phyloP scores from a whole-genome alignment of 345 rosid genomes.

The Brassica juncea region DNA sequence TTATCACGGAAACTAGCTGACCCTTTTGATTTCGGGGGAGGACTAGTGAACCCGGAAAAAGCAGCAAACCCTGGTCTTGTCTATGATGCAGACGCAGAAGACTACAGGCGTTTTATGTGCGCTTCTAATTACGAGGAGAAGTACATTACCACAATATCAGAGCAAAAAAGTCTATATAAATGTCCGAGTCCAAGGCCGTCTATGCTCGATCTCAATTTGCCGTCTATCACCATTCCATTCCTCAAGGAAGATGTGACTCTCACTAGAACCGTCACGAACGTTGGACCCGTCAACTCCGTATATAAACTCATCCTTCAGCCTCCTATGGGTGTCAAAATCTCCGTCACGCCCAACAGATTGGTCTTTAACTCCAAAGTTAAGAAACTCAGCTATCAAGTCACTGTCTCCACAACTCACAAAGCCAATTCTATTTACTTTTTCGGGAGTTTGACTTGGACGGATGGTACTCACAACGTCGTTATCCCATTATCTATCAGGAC shows the following conservation, averaged over 20 bases:
- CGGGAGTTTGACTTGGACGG: constrained; percentile 48
- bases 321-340: constrained; percentile 34
- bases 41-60: constrained; percentile 52
- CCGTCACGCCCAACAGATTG: constrained; percentile 28
- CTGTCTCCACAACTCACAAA: constrained; percentile 31
- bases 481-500: constrained; percentile 52
- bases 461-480: constrained; percentile 37
- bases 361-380: constrained; percentile 28
- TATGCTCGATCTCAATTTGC: constrained; percentile 43
- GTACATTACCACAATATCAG: constrained; percentile 39
- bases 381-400: constrained; percentile 30
- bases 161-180: background rate
- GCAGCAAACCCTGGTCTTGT: constrained; percentile 61
- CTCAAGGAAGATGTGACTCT: constrained; percentile 11
- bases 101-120: constrained; percentile 49
- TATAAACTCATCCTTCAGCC: constrained; percentile 33
- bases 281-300: constrained; percentile 39
- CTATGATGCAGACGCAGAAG: constrained; percentile 48
- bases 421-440: constrained; percentile 46
- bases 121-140: constrained; percentile 44
- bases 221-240: constrained; percentile 44
- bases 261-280: constrained; percentile 52
- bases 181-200: constrained; percentile 34
- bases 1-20: constrained; percentile 42
- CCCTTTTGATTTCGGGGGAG: constrained; percentile 57